Percentiles rank a stretch among this genome's conserved stretches.
Conservation (phyloP, 306 rosid genomes). For the Citrullus amarus region DNA sequence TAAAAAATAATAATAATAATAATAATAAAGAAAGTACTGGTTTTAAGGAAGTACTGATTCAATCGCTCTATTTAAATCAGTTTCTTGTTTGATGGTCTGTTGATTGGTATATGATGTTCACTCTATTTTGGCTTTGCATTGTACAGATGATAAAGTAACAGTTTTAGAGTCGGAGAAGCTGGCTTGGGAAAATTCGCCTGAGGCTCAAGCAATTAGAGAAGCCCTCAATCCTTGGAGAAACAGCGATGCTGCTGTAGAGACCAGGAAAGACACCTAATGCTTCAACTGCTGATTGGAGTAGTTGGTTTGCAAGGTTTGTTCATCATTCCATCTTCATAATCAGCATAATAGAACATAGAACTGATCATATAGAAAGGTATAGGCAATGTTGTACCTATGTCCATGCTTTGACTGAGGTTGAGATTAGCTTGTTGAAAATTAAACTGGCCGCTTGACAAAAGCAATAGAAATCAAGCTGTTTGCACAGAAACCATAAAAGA, state of each 20-base stretch:
- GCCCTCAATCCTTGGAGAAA: constrained; percentile 52
- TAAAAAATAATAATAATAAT: too few relatives aligned
- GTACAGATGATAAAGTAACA: constrained; percentile 81
- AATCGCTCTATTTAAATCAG: not conserved
- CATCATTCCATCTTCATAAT: not conserved
- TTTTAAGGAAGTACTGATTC: not conserved
- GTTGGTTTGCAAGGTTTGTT: constrained; percentile 8
- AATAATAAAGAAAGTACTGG: not conserved
- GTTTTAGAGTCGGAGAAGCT: constrained; percentile 74
- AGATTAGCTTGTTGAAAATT: not conserved
- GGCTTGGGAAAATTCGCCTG: constrained; percentile 69
- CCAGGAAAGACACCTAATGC: constrained; percentile 19
- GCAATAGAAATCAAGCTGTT: not conserved
- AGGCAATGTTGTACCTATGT: not conserved
- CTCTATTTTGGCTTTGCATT: not conserved
- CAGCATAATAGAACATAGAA: not conserved
- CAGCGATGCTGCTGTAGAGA: constrained; percentile 18
- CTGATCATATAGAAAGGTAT: not conserved
- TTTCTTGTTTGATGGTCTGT: not conserved
- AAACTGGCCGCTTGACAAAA: not conserved
- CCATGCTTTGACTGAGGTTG: not conserved
- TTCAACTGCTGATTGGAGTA: not conserved
- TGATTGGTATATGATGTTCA: not conserved
- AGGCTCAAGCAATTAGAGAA: constrained; percentile 60
- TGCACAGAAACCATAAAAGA: not conserved